These are phyloP conservation scores for Solanum chacoense DNA, from an alignment of 305 asterid species.

Conservation along the genomic window DNA sequence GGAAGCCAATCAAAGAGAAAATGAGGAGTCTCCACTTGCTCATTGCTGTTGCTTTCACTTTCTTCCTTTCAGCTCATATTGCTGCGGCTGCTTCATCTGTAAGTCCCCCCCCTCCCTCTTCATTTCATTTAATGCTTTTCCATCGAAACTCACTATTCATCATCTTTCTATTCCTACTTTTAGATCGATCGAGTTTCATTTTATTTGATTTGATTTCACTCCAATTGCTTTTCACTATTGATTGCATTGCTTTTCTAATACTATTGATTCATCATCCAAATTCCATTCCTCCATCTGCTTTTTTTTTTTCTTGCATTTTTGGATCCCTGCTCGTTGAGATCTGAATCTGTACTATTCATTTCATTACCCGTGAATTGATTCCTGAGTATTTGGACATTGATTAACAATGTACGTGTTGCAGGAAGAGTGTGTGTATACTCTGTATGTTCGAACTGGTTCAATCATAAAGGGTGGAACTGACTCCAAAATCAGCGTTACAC, in stretches of 20 bases:
- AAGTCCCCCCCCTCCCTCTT: not conserved
- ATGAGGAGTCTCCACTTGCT: conserved; percentile 12
- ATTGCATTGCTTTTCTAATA: not conserved
- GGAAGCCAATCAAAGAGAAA: not conserved
- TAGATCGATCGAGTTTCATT: too few species aligned
- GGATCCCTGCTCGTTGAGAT: not conserved
- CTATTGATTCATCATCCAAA: not conserved
- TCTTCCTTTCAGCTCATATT: conserved; percentile 7
- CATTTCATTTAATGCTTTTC: not conserved
- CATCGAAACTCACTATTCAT: not conserved
- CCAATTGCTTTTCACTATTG: not conserved
- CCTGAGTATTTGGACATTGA: too few species aligned
- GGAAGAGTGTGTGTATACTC: conserved; percentile 39
- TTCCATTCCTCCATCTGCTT: not conserved
- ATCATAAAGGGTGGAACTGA: conserved; percentile 37
- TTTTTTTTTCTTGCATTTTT: not conserved
- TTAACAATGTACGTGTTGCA: not conserved
- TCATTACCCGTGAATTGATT: too few species aligned
- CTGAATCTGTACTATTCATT: not conserved
- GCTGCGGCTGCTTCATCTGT: conserved; percentile 20
- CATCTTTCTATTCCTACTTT: too few species aligned
- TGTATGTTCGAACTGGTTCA: conserved; percentile 43
- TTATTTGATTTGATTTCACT: too few species aligned
- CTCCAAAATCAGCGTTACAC: conserved; percentile 26
- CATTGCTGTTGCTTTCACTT: conserved; percentile 2